phyloP scores from a whole-genome alignment of 2,329 filamentous ascomycete genomes.

The Tolypocladium cylindrosporum region DNA sequence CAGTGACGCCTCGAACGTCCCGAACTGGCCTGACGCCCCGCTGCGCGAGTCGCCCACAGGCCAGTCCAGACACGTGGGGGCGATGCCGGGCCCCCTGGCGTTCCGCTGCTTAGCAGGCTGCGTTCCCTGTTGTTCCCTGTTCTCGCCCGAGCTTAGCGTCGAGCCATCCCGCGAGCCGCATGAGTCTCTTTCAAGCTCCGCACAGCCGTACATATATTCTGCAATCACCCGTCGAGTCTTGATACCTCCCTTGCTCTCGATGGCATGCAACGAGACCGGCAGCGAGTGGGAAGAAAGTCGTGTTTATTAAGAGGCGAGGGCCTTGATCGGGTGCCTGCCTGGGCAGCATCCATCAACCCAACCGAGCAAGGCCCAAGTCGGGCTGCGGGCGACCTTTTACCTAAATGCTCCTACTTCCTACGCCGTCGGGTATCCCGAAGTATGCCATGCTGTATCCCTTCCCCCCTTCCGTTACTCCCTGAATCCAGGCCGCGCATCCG shows the following conservation, averaged over 20 bases:
- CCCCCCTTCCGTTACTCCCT: neutral
- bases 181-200: too few relatives aligned
- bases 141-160: neutral
- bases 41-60: neutral
- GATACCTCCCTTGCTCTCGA: too few relatives aligned
- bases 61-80: neutral
- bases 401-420: neutral
- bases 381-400: neutral
- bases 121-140: neutral
- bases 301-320: neutral
- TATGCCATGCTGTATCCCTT: neutral
- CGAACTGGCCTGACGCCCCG: neutral
- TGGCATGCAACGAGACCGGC: too few relatives aligned
- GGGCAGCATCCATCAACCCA: neutral
- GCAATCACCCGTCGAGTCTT: neutral
- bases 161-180: neutral
- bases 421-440: neutral
- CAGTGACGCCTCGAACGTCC: neutral
- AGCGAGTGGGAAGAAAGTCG: too few relatives aligned
- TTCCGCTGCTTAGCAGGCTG: neutral
- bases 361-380: neutral
- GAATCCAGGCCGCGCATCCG: neutral
- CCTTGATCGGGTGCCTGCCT: neutral
- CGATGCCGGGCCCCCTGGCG: neutral
- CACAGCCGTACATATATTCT: neutral